phyloP scores from a whole-genome alignment of 805 yeast species.

The Metschnikowia shivogae region DNA sequence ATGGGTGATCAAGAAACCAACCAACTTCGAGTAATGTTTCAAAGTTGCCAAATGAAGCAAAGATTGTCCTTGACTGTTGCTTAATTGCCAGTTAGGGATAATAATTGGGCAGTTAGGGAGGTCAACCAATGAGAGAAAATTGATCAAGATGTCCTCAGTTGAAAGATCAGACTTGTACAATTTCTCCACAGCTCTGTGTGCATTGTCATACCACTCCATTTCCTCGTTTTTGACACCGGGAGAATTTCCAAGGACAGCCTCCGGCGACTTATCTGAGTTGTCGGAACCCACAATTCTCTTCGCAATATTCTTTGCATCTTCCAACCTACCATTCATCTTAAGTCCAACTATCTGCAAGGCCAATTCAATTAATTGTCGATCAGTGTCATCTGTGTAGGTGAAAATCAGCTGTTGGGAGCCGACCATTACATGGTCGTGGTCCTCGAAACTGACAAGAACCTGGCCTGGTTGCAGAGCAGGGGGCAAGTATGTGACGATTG shows the following conservation, averaged over 20 bases:
- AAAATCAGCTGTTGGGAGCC: constrained; percentile 57
- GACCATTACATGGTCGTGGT: constrained; percentile 34
- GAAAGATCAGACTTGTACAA: constrained; percentile 42
- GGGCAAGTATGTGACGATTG: constrained; percentile 90
- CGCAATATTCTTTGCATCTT: constrained; percentile 92
- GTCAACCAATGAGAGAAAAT: constrained; percentile 55
- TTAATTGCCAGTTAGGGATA: constrained; percentile 73
- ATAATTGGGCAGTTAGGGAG: constrained; percentile 58
- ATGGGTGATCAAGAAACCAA: constrained; percentile 59
- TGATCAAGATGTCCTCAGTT: constrained; percentile 47
- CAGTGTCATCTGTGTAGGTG: constrained; percentile 93
- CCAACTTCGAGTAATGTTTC: constrained; percentile 63
- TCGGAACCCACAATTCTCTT: constrained; percentile 78
- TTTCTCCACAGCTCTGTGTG: constrained; percentile 47
- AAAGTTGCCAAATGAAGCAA: constrained; percentile 81
- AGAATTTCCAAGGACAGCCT: constrained; percentile 2
- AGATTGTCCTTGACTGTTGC: constrained; percentile 81
- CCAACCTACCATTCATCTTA: constrained; percentile 93
- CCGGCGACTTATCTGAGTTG: constrained; percentile 12
- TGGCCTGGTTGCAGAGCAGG: constrained; percentile 89
- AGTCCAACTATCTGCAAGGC: constrained; percentile 95
- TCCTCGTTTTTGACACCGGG: constrained; percentile 20
- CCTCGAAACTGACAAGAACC: constrained; percentile 80
- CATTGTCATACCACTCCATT: constrained; percentile 49
- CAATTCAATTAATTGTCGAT: constrained; percentile 86